These are phyloP conservation scores for Blumeria graminis DNA, from an alignment of 2,329 filamentous ascomycete genomes.

Conservation along the genomic window DNA sequence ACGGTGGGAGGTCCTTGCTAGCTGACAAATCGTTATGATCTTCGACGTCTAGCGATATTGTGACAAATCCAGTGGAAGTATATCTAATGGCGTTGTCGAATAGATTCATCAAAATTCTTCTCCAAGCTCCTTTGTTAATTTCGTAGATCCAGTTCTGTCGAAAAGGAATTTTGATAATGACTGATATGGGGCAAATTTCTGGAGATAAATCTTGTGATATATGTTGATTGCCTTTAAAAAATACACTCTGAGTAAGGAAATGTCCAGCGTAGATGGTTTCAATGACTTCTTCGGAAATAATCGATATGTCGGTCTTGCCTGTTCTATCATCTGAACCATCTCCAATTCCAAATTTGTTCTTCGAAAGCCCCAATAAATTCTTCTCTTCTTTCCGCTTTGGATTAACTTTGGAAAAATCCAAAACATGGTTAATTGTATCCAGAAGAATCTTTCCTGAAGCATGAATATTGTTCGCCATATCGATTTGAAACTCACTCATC, in stretches of 20 bases:
- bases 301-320: slow-evolving; percentile 10
- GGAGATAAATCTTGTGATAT: slow-evolving; percentile 4
- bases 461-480: slow-evolving; percentile 24
- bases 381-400: slow-evolving; percentile 11
- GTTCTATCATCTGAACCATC: slow-evolving; percentile 5
- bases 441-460: slow-evolving; percentile 26
- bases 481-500: slow-evolving; percentile 22
- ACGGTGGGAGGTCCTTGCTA: slow-evolving; percentile 4
- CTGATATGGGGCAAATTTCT: slow-evolving; percentile 15
- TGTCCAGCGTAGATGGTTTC: slow-evolving; percentile 13
- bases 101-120: slow-evolving; percentile 32
- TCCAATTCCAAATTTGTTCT: slow-evolving; percentile 3
- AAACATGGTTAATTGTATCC: slow-evolving; percentile 27
- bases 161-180: slow-evolving; percentile 27
- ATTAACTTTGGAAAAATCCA: slow-evolving; percentile 31
- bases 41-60: slow-evolving; percentile 17
- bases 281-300: slow-evolving; percentile 14
- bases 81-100: slow-evolving; percentile 40
- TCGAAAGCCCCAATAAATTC: slow-evolving; percentile 6
- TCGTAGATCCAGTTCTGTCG: slow-evolving; percentile 26
- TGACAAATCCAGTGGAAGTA: slow-evolving; percentile 26
- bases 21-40: slow-evolving; percentile 5
- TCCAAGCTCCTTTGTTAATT: slow-evolving; percentile 27
- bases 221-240: slow-evolving; percentile 7
- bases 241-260: slow-evolving; percentile 8